Conservation (phyloP, 2,329 filamentous ascomycete species). For the Neobulgaria alba region DNA sequence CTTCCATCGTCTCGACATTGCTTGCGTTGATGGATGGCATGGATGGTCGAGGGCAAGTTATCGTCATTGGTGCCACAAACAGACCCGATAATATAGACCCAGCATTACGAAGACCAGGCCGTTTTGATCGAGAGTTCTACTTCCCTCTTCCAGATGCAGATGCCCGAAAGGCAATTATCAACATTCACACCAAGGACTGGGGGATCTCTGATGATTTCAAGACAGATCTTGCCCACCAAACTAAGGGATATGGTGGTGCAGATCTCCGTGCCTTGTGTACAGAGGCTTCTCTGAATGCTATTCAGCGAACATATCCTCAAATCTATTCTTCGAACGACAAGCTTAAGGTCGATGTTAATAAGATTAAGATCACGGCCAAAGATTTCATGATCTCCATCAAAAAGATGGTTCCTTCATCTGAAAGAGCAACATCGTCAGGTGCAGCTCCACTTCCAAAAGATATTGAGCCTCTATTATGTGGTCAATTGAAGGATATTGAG, state of each 20-base stretch:
- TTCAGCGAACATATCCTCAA: constrained; percentile 91
- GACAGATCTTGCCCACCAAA: constrained; percentile 72
- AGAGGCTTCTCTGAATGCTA: constrained; percentile 89
- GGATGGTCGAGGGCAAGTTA: constrained; percentile 96
- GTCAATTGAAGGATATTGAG: constrained; percentile 63
- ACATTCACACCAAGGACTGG: constrained; percentile 95
- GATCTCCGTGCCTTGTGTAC: constrained; percentile 91
- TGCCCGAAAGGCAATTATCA: constrained; percentile 75
- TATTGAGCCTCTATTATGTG: constrained; percentile 72
- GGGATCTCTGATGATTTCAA: constrained; percentile 75
- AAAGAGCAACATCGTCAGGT: constrained; percentile 77
- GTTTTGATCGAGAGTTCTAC: constrained; percentile 97
- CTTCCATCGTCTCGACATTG: constrained; percentile 93
- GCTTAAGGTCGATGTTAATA: constrained; percentile 75
- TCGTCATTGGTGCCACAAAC: constrained; percentile 98
- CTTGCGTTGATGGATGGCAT: constrained; percentile 94
- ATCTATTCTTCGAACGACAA: constrained; percentile 90
- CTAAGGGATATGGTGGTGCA: constrained; percentile 94
- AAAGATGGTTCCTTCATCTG: constrained; percentile 91
- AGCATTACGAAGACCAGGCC: constrained; percentile 83
- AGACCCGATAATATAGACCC: constrained; percentile 94
- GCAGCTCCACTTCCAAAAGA: constrained; percentile 71
- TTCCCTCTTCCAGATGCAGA: constrained; percentile 82
- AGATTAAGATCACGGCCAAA: constrained; percentile 79
- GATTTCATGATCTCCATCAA: constrained; percentile 98